Base-by-base conservation (phyloP, 1,139 yeast species). In the Debaryomyces fabryi region DNA sequence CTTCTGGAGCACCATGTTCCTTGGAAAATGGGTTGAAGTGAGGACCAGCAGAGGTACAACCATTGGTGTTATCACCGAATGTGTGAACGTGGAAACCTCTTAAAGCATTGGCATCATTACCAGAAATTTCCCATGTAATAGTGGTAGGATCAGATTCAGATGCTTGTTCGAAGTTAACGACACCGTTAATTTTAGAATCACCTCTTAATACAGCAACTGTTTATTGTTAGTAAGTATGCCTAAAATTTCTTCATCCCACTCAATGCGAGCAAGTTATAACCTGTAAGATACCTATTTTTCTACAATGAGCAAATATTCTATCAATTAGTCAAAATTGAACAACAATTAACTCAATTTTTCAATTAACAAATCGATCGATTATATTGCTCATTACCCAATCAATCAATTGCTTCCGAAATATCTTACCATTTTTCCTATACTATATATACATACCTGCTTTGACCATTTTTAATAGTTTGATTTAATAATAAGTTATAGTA, bases 41-140 rank as follows among this genome's bases (percentile, higher is more conserved):
- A 52, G 97, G 97, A 64, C 99, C 99, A 49, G 99, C 98, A 57
- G 97, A 90, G 53, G 97, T 91, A 78, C 98, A 92, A 55, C 99
- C 98, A 70, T 93, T 92, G 76, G 98, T 91, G 83, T 91, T 90
- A 80, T 93, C 99, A 78, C 99, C 99, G 65, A 92, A 93, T 67
- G 89, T 88, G 76, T 93, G 99, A 68, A 93, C 78, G 81, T 93
- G 99, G 96, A 93, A 92, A 45, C 98, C 99, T 74, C 97, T 87
- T 71, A 80, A 75, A 44, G 97, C 91, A 62, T 89, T 86, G 54
- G 97, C 78, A 58, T 84, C 86, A 72, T 90, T 89, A 67, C 98
- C 98, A 47, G 82, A 62, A 65, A 93, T 88, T 64, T 91, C 93
- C 85, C 91, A 93, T 21, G 92, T 62, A 59, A 93, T 81, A 44